Base-by-base conservation (phyloP, 2,329 filamentous ascomycete species). In the Magnaporthiopsis rhizophila region DNA sequence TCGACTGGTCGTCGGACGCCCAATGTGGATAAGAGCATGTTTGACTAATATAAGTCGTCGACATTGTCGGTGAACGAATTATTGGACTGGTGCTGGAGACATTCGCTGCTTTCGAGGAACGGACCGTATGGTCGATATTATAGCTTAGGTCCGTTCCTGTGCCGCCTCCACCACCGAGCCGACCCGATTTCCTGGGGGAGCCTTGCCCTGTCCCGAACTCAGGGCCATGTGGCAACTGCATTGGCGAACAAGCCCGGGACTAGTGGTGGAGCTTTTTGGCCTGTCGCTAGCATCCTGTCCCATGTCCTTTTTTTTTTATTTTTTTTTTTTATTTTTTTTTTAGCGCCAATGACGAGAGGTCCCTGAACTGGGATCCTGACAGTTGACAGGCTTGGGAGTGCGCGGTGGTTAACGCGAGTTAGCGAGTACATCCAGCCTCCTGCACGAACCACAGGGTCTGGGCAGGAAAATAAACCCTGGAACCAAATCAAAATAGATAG, bases 1-100 rank as follows among this genome's bases (percentile, higher is more conserved):
- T 7, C 18, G 3, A 74, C 75, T 2, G 75, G 76, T 61, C 76
- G 78, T 67, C 73, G 75, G 58, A 77, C 73, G 18, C 74, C 74
- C 11, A 63, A 28, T 45, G 18, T 24, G 56, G 45, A 63, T 13
- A 63, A 63, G 61, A n/a, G 21, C 30, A 30, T 63, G n/a, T 24
- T 63, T 28, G 30, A 58, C 13, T 56, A 21, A 63, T 2, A 6
- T 8, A 28, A 28, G 9, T 28, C 26, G n/a, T 15, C 12, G 26
- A 58, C 13, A 2, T 58, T 28, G 18, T 32, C 24, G 24, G 21
- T 26, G 24, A 30, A 32, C 26, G 4, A 58, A 28, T 28, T 7
- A 58, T 58, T 32, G 26, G 21, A 58, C 26, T 7, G 26, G 57
- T 28, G 56, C 57, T 24, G n/a, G 21, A 53, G 18, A 53, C 18